Evolutionary conservation across 768 basidiomycete species (phyloP).

Genomic region (Termitomyces heimii): DNA sequence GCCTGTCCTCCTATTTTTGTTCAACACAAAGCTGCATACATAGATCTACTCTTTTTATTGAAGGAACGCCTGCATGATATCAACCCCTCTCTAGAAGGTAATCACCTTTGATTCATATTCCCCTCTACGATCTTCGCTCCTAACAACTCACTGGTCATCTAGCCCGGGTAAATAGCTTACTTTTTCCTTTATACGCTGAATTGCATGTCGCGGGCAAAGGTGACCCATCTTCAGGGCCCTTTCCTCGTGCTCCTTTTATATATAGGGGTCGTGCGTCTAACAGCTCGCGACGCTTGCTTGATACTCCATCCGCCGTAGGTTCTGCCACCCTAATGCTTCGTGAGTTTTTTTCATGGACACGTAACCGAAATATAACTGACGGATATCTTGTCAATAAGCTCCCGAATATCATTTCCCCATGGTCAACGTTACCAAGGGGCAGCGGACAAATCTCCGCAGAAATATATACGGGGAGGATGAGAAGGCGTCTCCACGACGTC

Average conservation of each 20-base stretch:
- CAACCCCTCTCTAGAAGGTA: constrained; percentile 29
- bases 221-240: constrained; percentile 1
- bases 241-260: background rate
- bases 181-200: constrained; percentile 27
- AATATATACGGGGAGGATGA: constrained; percentile 13
- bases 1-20: constrained; percentile 33
- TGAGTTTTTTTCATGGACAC: constrained; percentile 17
- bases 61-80: constrained; percentile 27
- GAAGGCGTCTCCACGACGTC: constrained; percentile 9
- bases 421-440: background rate
- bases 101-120: constrained; percentile 2
- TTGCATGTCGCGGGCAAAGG: constrained; percentile 19
- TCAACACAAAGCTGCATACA: constrained; percentile 42
- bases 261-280: background rate
- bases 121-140: background rate
- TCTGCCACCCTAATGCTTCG: constrained; percentile 29
- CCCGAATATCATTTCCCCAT: constrained; percentile 26
- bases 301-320: constrained; percentile 10
- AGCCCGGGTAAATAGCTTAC: constrained; percentile 27
- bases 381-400: constrained; percentile 20
- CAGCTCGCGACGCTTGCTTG: constrained; percentile 8
- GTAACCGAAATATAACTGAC: constrained; percentile 6
- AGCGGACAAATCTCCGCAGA: constrained; percentile 1
- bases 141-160: background rate
- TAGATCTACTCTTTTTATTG: constrained; percentile 38